Conservation (phyloP, 2,329 filamentous ascomycete genomes). For the Raffaelea arxii region DNA sequence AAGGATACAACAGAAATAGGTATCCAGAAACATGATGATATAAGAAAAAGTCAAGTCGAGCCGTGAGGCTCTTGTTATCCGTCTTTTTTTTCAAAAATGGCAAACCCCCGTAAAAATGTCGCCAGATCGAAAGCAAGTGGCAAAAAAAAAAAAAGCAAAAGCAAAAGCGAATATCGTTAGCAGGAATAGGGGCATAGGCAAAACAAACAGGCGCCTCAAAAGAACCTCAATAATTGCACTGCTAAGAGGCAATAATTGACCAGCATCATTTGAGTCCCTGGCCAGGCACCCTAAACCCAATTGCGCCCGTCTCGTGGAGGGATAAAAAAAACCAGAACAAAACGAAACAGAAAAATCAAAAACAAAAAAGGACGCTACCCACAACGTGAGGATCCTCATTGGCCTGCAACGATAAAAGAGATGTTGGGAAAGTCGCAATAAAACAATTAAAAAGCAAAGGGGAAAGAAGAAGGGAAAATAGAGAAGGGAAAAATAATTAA, state of each 20-base stretch:
- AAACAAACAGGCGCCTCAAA: too few relatives aligned
- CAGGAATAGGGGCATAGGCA: too few relatives aligned
- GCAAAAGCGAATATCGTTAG: too few relatives aligned
- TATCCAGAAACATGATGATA: conserved; percentile 4
- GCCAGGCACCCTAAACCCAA: too few relatives aligned
- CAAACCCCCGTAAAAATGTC: neutral
- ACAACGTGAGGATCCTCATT: conserved; percentile 1
- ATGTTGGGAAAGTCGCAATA: neutral
- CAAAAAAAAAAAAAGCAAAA: neutral
- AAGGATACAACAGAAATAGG: neutral
- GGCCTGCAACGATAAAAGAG: neutral
- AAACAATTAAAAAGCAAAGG: neutral
- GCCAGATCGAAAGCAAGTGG: neutral
- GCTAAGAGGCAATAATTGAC: too few relatives aligned
- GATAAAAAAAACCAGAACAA: neutral
- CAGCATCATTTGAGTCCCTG: too few relatives aligned
- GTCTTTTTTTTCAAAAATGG: conserved; percentile 11
- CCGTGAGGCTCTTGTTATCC: conserved; percentile 12
- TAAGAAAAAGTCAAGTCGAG: conserved; percentile 9
- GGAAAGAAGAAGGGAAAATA: conserved; percentile 1
- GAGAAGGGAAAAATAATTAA: neutral
- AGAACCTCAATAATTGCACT: too few relatives aligned
- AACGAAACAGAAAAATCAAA: neutral
- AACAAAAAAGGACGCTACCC: neutral
- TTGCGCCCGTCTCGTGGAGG: too few relatives aligned